Evolutionary conservation across 2,329 filamentous ascomycete species (phyloP).

Genomic region (Botrytis fabae): DNA sequence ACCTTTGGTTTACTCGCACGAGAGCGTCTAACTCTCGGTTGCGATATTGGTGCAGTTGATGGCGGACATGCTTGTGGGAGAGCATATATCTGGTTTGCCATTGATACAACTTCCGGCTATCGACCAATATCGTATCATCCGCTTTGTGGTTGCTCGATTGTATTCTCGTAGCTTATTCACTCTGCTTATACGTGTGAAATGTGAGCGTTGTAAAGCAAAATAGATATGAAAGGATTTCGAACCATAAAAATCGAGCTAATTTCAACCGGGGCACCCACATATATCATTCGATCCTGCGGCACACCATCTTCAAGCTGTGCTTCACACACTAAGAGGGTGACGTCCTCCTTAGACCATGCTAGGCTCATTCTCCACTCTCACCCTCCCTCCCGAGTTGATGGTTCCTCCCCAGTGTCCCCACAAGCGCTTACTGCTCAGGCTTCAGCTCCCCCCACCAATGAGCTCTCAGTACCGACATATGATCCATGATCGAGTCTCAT

Average conservation of each 20-base stretch:
- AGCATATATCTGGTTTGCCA: constrained; percentile 12
- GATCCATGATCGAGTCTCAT: not conserved
- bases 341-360: not conserved
- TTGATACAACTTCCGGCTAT: not conserved
- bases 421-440: constrained; percentile 17
- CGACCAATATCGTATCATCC: not conserved
- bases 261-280: constrained; percentile 7
- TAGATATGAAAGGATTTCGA: not conserved
- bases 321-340: not conserved
- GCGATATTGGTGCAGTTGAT: not conserved
- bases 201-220: not conserved
- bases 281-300: constrained; percentile 7
- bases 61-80: constrained; percentile 7
- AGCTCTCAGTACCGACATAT: not conserved
- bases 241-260: not conserved
- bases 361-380: constrained; percentile 11
- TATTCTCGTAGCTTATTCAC: not conserved
- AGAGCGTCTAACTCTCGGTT: constrained; percentile 23
- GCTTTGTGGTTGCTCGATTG: not conserved
- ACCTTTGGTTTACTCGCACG: constrained; percentile 40
- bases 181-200: not conserved
- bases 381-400: constrained; percentile 14
- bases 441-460: constrained; percentile 1
- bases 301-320: constrained; percentile 15
- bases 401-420: constrained; percentile 12